A percentile compares a stretch with the other conserved stretches of the same genome.
phyloP scores from a whole-genome alignment of 1,284 basidiomycete species.

The Termitomyces sp. region DNA sequence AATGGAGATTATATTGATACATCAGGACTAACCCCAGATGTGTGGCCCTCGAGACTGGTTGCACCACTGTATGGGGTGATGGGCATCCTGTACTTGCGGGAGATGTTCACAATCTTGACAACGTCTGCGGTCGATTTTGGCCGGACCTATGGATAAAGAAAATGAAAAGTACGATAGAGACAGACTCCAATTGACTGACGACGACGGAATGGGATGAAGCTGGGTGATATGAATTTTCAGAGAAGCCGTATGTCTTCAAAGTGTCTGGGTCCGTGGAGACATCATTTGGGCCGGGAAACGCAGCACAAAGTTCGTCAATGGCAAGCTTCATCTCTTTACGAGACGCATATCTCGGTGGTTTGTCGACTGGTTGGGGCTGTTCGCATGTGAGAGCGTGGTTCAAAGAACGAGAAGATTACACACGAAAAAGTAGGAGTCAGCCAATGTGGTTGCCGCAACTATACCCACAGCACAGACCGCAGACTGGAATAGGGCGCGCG shows the following conservation, averaged over 20 bases:
- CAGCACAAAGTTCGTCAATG: conserved; percentile 46
- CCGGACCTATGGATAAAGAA: conserved; percentile 32
- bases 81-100: conserved; percentile 62
- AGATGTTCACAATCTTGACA: conserved; percentile 62
- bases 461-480: conserved; percentile 31
- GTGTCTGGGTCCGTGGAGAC: conserved; percentile 47
- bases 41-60: conserved; percentile 72
- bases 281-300: conserved; percentile 39
- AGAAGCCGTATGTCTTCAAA: conserved; percentile 54
- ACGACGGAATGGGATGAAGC: conserved; percentile 61
- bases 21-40: conserved; percentile 39
- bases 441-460: conserved; percentile 24
- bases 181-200: conserved; percentile 47
- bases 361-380: conserved; percentile 11
- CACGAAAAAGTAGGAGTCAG: conserved; percentile 26
- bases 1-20: not conserved
- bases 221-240: conserved; percentile 65
- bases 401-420: conserved; percentile 10
- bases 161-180: conserved; percentile 36
- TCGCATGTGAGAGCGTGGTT: not conserved
- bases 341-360: conserved; percentile 36
- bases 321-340: conserved; percentile 44
- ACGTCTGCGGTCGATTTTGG: conserved; percentile 65
- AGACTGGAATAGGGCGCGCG: conserved; percentile 27
- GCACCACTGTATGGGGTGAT: conserved; percentile 73